Evolutionary conservation across 2,329 filamentous ascomycete genomes (phyloP).

Genomic region (Colletotrichum horii): DNA sequence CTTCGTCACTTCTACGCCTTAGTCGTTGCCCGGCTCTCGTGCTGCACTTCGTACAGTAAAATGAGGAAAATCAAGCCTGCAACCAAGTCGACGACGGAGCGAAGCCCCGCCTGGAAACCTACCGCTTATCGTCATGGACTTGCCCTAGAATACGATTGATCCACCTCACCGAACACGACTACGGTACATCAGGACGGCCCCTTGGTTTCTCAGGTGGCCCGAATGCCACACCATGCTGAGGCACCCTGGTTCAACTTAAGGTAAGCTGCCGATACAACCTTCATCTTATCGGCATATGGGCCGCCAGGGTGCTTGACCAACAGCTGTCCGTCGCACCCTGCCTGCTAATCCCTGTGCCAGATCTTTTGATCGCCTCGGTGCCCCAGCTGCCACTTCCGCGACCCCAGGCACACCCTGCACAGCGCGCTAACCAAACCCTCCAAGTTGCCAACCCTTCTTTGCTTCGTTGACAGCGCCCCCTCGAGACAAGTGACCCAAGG

Average conservation of each 20-base stretch:
- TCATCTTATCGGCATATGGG: neutral
- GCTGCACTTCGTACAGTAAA: neutral
- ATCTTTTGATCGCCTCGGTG: neutral
- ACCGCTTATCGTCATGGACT: neutral
- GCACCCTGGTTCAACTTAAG: neutral
- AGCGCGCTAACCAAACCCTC: neutral
- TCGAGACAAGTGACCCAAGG: neutral
- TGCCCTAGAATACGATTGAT: neutral
- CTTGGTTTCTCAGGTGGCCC: constrained; percentile 7
- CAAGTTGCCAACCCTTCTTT: neutral
- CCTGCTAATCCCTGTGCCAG: neutral
- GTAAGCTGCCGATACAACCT: neutral
- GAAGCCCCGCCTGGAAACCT: neutral
- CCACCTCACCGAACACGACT: constrained; percentile 3
- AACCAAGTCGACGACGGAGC: neutral
- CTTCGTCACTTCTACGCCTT: neutral
- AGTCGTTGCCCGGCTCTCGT: neutral
- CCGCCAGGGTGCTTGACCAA: neutral
- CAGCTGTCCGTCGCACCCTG: neutral
- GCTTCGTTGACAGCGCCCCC: neutral
- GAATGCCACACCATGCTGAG: neutral
- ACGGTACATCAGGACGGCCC: neutral
- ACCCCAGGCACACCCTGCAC: neutral
- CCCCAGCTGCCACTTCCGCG: neutral
- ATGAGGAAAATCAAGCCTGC: neutral